Base-by-base conservation (phyloP, 2,329 filamentous ascomycete species). In the Paecilomyces formosus region DNA sequence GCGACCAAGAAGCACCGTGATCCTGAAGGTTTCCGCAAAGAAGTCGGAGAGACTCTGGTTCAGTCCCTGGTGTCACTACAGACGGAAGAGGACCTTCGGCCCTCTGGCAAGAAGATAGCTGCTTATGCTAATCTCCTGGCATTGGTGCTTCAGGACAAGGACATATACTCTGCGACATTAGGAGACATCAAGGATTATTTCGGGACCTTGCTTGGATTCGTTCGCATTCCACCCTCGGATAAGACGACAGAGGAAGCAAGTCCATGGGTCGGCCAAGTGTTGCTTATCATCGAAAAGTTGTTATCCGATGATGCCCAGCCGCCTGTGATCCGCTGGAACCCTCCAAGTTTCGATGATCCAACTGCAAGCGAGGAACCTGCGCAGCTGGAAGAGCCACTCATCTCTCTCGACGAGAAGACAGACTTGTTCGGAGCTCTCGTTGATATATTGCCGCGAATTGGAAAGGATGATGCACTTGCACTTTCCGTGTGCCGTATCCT, bases 51-150 rank as follows among this genome's bases (percentile, higher is more conserved):
- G 55, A 95, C 92, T 0, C 78, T 99, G 53, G 87, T 92, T 3
- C 88, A 89, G 66, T 95, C 92, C 0, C 78, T 99, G 12, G 88
- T 95, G 54, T 87, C 85, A 9, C 72, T 87, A 55, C 81, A 85
- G 66, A 79, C 78, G 62, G 82, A 83, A 53, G 82, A 82, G 30
- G 81, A 85, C 60, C 78, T 83, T 64, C 75, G 79, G 56, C 74
- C 76, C 18, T 77, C 79, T 26, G 82, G 83, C 50, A 83, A 84
- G 67, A 93, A 91, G 70, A 85, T 99, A 64, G 89, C 92, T 21
- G 90, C 94, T 1, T 96, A 95, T 74, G 92, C 94, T 18, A 93
- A 99, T 74, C 81, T 99, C 13, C 80, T 99, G 11, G 94, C 92
- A 3, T 78, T 99, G 39, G 85, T 97, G 56, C 82, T 97, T 18